A percentile compares a stretch with the other conserved stretches of the same genome.
Conservation (phyloP, 148 eudicot genomes). For the Hydrangea macrophylla region DNA sequence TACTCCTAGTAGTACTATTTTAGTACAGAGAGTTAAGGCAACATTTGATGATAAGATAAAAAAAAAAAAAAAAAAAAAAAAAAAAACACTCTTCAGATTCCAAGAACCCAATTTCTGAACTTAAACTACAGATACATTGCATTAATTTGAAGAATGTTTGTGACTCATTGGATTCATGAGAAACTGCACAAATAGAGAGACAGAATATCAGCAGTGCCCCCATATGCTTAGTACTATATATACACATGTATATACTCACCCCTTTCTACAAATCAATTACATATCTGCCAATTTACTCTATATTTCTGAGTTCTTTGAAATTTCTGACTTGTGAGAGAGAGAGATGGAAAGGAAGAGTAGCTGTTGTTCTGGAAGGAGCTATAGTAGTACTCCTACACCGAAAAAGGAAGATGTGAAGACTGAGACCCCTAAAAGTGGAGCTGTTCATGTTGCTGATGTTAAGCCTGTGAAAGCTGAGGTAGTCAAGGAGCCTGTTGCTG, state of each 20-base stretch:
- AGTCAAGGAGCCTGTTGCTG: neutral
- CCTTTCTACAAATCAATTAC: neutral
- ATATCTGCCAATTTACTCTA: no score
- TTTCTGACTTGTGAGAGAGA: neutral
- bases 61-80: no score
- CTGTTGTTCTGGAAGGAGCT: neutral
- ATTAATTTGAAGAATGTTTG: no score
- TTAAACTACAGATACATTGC: no score
- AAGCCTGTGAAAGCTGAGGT: neutral
- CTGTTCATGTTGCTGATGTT: neutral
- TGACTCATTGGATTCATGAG: no score
- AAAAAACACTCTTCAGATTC: no score
- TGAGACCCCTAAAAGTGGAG: neutral
- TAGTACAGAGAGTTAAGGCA: no score
- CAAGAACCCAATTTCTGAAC: no score
- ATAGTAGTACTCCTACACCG: neutral
- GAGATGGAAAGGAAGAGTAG: neutral
- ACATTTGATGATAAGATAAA: no score
- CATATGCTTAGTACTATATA: neutral
- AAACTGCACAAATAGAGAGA: no score
- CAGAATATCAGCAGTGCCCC: neutral
- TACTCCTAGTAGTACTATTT: no score
- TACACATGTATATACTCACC: neutral
- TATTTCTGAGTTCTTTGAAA: neutral
- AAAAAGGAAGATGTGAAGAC: neutral